Evolutionary conservation across 768 basidiomycete species (phyloP), one percentile per base, ranked within the genome.

Genomic region (Hygrophorus russula): DNA sequence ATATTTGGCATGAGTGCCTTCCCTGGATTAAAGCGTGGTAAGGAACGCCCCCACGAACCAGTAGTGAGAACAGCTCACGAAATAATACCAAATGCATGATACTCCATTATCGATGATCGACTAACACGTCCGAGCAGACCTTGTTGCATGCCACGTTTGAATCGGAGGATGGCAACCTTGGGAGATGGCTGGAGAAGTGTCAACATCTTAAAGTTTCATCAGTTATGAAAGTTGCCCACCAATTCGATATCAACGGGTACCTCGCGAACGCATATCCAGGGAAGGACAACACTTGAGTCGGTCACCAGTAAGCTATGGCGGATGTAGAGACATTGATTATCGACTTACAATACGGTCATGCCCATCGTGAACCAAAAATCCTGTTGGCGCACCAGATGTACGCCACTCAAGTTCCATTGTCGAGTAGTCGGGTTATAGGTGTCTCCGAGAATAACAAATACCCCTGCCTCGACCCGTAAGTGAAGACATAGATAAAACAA

Each of bases 111-210:
- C 24, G 79, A 69, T 15, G 74, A 74, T 29, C 82, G 79, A 49
- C 80, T 80, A 63, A 87, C 72, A 44, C 84, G 74, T 18, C 77
- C 78, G 27, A 87, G 67, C 20, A 88, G 67, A 45, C 84, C 83
- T 56, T 87, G 85, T 56, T 86, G 84, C 82, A 88, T 87, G 39
- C 85, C 84, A 52, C 84, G 76, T 59, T 77, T 68, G 62, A 88
- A 86, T 20, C 82, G 80, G 53, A 88, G 68, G 47, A 88, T 69
- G 5, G 82, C 85, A 5, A 84, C 84, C 56, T 86, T 87, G n/a
- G 78, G 68, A 13, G 84, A 87, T 20, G 84, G 84, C 82, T 86
- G 51, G 35, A 41, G 46, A 27, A 41, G 37, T 24, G 39, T 33
- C 34, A 37, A 56, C 43, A 41, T 31, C 46, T 27, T 41, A 41